Evolutionary conservation across 73 alveolate species (phyloP), one percentile per base, ranked within the genome.

Genomic region (Paramecium tetraurelia): DNA sequence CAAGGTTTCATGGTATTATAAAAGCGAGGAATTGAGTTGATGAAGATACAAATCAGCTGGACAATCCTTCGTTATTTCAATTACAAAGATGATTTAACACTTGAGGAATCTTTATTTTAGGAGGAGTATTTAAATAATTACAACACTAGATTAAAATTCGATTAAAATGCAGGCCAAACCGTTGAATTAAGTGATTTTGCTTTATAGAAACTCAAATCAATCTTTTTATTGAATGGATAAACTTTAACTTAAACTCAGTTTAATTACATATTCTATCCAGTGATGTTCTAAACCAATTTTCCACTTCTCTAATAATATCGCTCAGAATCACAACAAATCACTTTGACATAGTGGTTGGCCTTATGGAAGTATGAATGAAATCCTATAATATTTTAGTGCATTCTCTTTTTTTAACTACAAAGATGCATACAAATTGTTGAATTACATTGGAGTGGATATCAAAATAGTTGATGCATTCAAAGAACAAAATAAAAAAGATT

Each of bases 151-250:
- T 7, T 63, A 22, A 63, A 71, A 6, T 50, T 89, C 31, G 77
- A 89, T 72, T 11, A 70, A 69, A 59, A 89, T 4, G 44, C 76
- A 1, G 94, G 94, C 6, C 31, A 89, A 71, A 89, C 92, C 0
- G 90, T 89, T 69, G 94, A 89, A 20, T 48, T 89, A 20, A 89
- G 94, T 89, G 94, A 83, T 14, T 24, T 36, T 43, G 94, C 94
- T 24, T 18, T 8, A 43, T 21, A 80, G 48, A n/a, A 44, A 40
- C 43, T 80, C 4, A 22, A 80, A 44, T 24, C 57, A 18, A 20
- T 80, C 21, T 80, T 31, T 24, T 21, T 27, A 63, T 27, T 22
- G 29, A 5, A 33, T 10, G 84, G 84, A 1, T 27, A 33, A 31
- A 20, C 33, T 38, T 8, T 44, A 0, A 80, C 48, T 38, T 7